Evolutionary conservation across 192 early-diverging fungal species (phyloP).

Genomic region (Globomyces pollinis-pini): DNA sequence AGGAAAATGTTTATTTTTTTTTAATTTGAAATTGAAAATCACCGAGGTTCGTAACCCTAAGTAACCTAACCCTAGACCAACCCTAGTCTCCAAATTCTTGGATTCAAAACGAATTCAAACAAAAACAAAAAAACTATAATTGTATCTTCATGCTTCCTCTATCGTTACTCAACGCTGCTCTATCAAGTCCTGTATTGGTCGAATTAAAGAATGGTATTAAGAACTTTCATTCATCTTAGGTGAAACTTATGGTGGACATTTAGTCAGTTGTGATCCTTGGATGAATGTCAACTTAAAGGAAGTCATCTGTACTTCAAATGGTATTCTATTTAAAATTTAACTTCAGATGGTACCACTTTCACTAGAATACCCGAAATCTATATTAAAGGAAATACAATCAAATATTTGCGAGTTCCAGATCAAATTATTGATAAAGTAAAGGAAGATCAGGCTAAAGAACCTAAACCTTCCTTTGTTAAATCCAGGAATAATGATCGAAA

Average conservation of each 20-base stretch:
- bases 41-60: background rate
- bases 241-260: conserved; percentile 96
- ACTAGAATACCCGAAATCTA: conserved; percentile 88
- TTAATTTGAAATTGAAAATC: background rate
- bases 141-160: conserved; percentile 67
- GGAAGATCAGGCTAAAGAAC: conserved; percentile 45
- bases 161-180: conserved; percentile 81
- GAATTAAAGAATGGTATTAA: conserved; percentile 84
- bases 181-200: conserved; percentile 86
- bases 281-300: conserved; percentile 96
- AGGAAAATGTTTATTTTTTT: conserved; percentile 1
- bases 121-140: background rate
- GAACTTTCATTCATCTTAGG: conserved; percentile 27
- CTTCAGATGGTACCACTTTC: conserved; percentile 89
- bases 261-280: conserved; percentile 93
- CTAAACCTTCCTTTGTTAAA: background rate
- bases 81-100: background rate
- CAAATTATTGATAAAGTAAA: conserved; percentile 86
- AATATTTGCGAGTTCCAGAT: conserved; percentile 71
- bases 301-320: conserved; percentile 88
- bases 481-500: conserved; percentile 1
- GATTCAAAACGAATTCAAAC: background rate
- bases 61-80: background rate
- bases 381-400: conserved; percentile 81
- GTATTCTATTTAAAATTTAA: no score